Evolutionary conservation across 345 rosid genomes (phyloP), one percentile per base, ranked within the genome.

Genomic region (Psidium friedrichsthalianum): DNA sequence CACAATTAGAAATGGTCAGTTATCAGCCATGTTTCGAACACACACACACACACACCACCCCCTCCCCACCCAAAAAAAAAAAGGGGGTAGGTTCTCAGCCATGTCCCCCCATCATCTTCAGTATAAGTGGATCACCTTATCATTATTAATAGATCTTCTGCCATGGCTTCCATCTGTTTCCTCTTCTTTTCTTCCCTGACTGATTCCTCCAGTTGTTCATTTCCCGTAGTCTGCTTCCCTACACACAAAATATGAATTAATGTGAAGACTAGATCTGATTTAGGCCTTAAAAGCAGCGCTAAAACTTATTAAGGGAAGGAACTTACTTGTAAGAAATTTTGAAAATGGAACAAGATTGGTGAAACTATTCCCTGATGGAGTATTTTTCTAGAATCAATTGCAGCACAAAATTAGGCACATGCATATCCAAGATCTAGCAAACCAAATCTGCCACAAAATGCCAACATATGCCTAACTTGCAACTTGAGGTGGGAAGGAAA

Each of bases 341-440:
- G 98, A 93, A 83, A 94, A 97, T 25, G 97, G 99, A 89, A 97
- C 93, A 53, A 97, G 93, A 90, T 84, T 95, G 91, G 86, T 83
- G 91, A 97, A 97, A 93, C 98, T 95, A 90, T 97, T 97, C 86
- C 99, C 98, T 11, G 98, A 94, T 64, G 85, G 91, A 86, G 87
- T 89, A 88, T 90, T 85, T 83, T 87, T 92, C 98, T 97, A 85
- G 25, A 88, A 85, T 55, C 32, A 53, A 69, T 69, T 36, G 80
- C 80, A 69, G 42, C 80, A 69, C 47, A 69, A 36, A 69, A 20
- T 69, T 69, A 69, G 80, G 80, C 80, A 69, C 7, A 21, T 69
- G 80, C 5, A 20, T 0, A 69, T 47, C 47, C 13, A 69, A 69
- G 36, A 69, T 32, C 18, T 47, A 49, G 51, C 82, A 56, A 32